A percentile compares a stretch with the other conserved stretches of the same genome.
These are phyloP conservation scores for Carex cristatella DNA, from an alignment of 176 grass and related monocot genomes.

Conservation along the genomic window DNA sequence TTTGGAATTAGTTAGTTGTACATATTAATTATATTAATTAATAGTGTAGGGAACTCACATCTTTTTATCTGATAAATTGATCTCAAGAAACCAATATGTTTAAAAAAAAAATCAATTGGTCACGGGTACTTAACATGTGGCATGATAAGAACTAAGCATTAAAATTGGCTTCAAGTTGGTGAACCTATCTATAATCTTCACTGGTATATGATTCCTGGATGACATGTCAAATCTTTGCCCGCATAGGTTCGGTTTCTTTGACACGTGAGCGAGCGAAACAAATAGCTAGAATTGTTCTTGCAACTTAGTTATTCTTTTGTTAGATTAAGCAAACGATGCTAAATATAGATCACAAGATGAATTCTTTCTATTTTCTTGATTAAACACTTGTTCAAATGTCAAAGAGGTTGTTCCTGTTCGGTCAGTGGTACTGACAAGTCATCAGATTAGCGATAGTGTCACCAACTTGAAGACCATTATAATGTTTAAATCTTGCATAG, in stretches of 20 bases:
- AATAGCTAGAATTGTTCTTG: not conserved
- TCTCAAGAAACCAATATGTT: not conserved
- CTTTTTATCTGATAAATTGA: not conserved
- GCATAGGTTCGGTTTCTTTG: not conserved
- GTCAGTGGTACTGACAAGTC: not conserved
- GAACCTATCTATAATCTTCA: conserved; percentile 4
- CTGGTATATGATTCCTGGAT: not conserved
- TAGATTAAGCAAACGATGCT: not conserved
- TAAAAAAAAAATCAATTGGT: not conserved
- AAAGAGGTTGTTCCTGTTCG: not conserved
- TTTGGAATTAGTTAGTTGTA: not conserved
- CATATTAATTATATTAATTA: not conserved
- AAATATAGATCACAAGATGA: not conserved
- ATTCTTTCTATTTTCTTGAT: not conserved
- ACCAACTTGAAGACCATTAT: not conserved
- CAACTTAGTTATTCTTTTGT: not conserved
- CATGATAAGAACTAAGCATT: not conserved
- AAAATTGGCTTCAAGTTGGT: not conserved
- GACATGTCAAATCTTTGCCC: not conserved
- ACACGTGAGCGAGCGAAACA: not conserved
- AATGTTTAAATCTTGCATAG: not conserved
- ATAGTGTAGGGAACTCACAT: not conserved
- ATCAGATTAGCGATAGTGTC: not conserved
- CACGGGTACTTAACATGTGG: not conserved
- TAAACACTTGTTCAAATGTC: not conserved